Conservation (phyloP, 208 protist genomes). For the Naegleria fowleri region DNA sequence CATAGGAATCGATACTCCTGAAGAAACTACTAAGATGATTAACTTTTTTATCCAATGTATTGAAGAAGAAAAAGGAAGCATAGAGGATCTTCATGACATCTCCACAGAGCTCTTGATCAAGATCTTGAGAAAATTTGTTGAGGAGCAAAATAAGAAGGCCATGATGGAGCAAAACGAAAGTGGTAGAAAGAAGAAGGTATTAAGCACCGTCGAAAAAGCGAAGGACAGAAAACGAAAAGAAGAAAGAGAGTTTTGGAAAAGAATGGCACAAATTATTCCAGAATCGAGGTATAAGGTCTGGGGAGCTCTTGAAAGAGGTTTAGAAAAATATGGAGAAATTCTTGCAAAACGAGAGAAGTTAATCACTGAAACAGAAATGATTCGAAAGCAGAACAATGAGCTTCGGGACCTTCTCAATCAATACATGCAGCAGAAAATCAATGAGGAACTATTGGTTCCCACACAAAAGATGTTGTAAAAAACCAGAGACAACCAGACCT, state of each 20-base stretch:
- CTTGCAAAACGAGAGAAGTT: slow-evolving; percentile 72
- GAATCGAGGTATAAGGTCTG: slow-evolving; percentile 70
- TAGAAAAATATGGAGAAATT: slow-evolving; percentile 75
- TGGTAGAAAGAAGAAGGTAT: slow-evolving; percentile 33
- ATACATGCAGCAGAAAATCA: slow-evolving; percentile 80
- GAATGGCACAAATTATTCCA: slow-evolving; percentile 66
- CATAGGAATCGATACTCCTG: slow-evolving; percentile 69
- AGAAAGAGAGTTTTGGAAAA: slow-evolving; percentile 73
- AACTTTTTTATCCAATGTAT: slow-evolving; percentile 58
- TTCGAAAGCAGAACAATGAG: slow-evolving; percentile 83
- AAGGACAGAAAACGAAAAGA: slow-evolving; percentile 46
- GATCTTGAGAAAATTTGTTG: slow-evolving; percentile 69
- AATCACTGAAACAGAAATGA: slow-evolving; percentile 70
- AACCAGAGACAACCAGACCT: too few species aligned
- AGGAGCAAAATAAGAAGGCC: slow-evolving; percentile 50
- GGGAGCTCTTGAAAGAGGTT: slow-evolving; percentile 70
- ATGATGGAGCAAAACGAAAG: slow-evolving; percentile 24
- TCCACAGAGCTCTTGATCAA: slow-evolving; percentile 67
- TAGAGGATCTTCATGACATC: slow-evolving; percentile 60
- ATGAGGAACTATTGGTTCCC: slow-evolving; percentile 76
- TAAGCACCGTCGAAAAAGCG: slow-evolving; percentile 45
- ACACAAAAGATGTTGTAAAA: slow-evolving; percentile 39
- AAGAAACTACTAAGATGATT: slow-evolving; percentile 75
- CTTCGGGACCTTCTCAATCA: slow-evolving; percentile 74
- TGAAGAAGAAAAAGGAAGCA: slow-evolving; percentile 19